Evolutionary conservation across 1,284 basidiomycete species (phyloP), one percentile per base, ranked within the genome.

Genomic region (Puccinia horiana): DNA sequence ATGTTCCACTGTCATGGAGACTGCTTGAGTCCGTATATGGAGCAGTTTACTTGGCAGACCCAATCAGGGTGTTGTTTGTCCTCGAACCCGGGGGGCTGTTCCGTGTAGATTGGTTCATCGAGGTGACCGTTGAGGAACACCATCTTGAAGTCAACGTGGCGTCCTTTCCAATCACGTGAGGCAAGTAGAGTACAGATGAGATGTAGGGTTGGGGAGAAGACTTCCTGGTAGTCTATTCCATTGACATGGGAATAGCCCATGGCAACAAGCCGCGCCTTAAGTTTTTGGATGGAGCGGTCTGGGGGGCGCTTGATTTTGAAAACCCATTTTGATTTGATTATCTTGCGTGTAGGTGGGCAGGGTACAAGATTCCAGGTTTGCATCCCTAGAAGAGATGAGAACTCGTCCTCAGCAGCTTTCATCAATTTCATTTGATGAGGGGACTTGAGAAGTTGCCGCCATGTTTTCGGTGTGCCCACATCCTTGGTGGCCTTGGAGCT

Each of bases 181-280:
- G 8, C 58, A 18, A 61, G 29, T 2, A 35, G n/a, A 14, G 5
- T 35, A 4, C 26, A 35, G 12, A 61, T 35, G 8, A 73, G 73
- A 56, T 26, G 14, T 0, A 42, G 40, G 20, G 29, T 77, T 6
- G 81, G 81, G n/a, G 81, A 67, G 32, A 81, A 83, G 6, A 67
- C 65, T 37, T 83, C 77, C 5, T 83, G 74, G 69, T 61, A 80
- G 40, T 83, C 32, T 2, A 80, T 44, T 8, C 82, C 82, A n/a
- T 69, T 42, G 14, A 83, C 56, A 12, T 83, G 82, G 12, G 77
- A 67, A 32, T 72, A 70, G 14, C 78, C 82, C 18, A 67, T 26
- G 16, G 49, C 11, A 16, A 52, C 49, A 52, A 52, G 49, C 18
- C 49, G 4, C 11, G 49, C 18, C 20, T 52, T 83, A n/a, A 54